Conservation (phyloP, 768 basidiomycete genomes). For the Mycena polygramma region DNA sequence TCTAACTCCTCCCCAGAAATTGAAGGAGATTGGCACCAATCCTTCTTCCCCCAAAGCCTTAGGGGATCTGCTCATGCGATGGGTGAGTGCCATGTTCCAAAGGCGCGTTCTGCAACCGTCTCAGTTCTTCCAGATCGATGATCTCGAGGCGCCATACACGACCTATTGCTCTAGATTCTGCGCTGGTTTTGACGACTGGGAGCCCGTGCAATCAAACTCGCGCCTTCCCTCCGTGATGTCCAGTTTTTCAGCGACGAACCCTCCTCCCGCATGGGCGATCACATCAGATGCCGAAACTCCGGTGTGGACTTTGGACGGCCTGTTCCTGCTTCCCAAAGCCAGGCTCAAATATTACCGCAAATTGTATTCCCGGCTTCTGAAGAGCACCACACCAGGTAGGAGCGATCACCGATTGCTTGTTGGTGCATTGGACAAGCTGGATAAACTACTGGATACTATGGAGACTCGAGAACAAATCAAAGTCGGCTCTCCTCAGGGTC, state of each 20-base stretch:
- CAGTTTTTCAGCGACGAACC: slow-evolving; percentile 74
- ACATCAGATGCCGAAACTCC: slow-evolving; percentile 55
- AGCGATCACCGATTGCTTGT: slow-evolving; percentile 88
- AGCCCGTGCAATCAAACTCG: slow-evolving; percentile 81
- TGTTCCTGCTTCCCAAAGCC: slow-evolving; percentile 89
- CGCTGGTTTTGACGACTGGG: slow-evolving; percentile 87
- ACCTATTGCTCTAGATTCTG: slow-evolving; percentile 81
- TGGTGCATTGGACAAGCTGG: slow-evolving; percentile 85
- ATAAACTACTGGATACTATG: slow-evolving; percentile 74
- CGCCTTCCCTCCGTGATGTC: slow-evolving; percentile 77
- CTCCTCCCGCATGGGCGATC: slow-evolving; percentile 63
- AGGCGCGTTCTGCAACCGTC: slow-evolving; percentile 34
- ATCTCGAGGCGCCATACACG: slow-evolving; percentile 89
- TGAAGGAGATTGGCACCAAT: slow-evolving; percentile 93
- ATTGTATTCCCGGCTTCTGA: slow-evolving; percentile 87
- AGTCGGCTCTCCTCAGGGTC: slow-evolving; percentile 56
- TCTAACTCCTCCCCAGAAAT: slow-evolving; percentile 68
- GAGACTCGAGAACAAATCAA: slow-evolving; percentile 69
- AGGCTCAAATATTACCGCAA: slow-evolving; percentile 94
- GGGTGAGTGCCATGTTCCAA: slow-evolving; percentile 70
- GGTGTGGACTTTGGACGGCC: slow-evolving; percentile 86
- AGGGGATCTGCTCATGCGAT: slow-evolving; percentile 96
- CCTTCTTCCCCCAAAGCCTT: slow-evolving; percentile 94
- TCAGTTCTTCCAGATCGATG: slow-evolving; percentile 78
- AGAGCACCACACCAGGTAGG: slow-evolving; percentile 87